phyloP scores from a whole-genome alignment of 2,329 filamentous ascomycete genomes.

The Neospermospora avenae region DNA sequence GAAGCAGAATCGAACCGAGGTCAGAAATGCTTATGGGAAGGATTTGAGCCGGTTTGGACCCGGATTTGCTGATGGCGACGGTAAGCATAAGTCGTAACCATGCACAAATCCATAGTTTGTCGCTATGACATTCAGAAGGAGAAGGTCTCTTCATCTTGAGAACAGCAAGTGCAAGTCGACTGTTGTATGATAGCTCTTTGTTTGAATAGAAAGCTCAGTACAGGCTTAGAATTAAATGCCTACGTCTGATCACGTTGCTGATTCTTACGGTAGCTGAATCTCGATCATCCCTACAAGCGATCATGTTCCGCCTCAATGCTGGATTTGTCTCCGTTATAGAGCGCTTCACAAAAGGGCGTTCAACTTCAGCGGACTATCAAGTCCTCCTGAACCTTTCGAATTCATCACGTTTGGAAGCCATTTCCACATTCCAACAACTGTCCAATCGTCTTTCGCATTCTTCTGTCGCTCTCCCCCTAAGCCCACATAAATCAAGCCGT shows the following conservation, averaged over 20 bases:
- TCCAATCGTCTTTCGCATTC: conserved; percentile 38
- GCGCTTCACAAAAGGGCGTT: conserved; percentile 36
- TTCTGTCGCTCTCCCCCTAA: conserved; percentile 16
- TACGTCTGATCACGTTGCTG: conserved; percentile 1
- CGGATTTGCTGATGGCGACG: conserved; percentile 46
- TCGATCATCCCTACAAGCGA: conserved; percentile 28
- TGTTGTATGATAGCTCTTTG: background rate
- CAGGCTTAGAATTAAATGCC: background rate
- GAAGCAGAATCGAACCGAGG: conserved; percentile 31
- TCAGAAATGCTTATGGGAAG: conserved; percentile 43
- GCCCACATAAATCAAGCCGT: background rate
- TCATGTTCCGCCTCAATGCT: conserved; percentile 43
- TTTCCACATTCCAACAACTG: conserved; percentile 47
- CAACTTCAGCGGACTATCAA: conserved; percentile 43
- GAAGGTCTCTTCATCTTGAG: no score
- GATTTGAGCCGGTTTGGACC: conserved; percentile 41
- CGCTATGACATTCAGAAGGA: no score
- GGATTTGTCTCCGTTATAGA: conserved; percentile 42
- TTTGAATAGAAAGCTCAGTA: background rate
- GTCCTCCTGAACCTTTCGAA: conserved; percentile 47
- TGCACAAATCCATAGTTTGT: no score
- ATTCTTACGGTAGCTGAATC: conserved; percentile 27
- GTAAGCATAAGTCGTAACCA: no score
- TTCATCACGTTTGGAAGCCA: conserved; percentile 46
- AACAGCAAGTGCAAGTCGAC: background rate